Evolutionary conservation across 768 basidiomycete genomes (phyloP).

Genomic region (Lyophyllum decastes): DNA sequence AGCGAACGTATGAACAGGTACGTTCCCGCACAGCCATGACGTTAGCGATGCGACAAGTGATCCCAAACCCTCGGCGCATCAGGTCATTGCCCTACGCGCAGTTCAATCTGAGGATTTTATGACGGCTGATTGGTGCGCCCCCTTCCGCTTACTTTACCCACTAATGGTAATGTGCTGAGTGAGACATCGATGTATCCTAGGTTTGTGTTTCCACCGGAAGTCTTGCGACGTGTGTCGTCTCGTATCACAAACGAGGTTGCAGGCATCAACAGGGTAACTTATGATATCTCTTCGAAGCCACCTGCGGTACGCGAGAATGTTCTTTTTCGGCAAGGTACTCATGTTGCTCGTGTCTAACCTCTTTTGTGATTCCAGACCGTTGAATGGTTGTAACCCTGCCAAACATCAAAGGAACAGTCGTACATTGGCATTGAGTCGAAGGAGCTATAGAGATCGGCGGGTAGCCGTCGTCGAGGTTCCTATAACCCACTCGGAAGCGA

Average conservation of each 20-base stretch:
- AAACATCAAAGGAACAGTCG: neutral
- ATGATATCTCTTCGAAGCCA: conserved; percentile 97
- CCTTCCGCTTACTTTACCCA: neutral
- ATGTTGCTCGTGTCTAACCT: conserved; percentile 5
- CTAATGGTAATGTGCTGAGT: conserved; percentile 8
- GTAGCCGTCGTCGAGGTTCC: neutral
- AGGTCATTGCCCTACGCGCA: conserved; percentile 93
- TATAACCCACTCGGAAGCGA: conserved; percentile 5
- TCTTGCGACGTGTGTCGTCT: conserved; percentile 89
- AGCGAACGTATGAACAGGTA: conserved; percentile 93
- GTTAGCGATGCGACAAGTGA: conserved; percentile 1
- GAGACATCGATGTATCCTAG: conserved; percentile 38
- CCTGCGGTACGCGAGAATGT: conserved; percentile 65
- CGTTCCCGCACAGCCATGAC: conserved; percentile 14
- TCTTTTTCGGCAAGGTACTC: conserved; percentile 7
- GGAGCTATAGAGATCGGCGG: neutral
- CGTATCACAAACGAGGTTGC: conserved; percentile 97
- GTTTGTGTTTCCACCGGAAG: conserved; percentile 94
- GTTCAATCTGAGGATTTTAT: conserved; percentile 99
- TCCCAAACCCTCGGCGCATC: conserved; percentile 5
- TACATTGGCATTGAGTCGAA: neutral
- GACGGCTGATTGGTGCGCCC: conserved; percentile 93
- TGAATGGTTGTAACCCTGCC: conserved; percentile 43
- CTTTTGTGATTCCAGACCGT: conserved; percentile 38
- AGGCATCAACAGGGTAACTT: conserved; percentile 95